A percentile compares a stretch with the other conserved stretches of the same genome.
phyloP scores from a whole-genome alignment of 768 basidiomycete species.

The Amylocystis lapponica region DNA sequence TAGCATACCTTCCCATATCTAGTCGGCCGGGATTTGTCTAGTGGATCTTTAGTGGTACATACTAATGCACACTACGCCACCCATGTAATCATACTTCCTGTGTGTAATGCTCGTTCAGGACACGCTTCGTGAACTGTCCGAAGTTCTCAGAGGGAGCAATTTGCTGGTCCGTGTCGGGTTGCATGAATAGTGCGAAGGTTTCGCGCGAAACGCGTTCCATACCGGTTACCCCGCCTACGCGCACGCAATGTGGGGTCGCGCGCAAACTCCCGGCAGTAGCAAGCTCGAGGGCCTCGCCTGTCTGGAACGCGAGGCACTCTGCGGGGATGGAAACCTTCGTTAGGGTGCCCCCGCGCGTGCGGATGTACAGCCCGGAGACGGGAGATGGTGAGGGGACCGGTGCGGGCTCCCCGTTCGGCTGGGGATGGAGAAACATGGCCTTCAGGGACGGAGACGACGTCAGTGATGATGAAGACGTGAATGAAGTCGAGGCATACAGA shows the following conservation, averaged over 20 bases:
- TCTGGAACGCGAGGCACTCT: constrained; percentile 91
- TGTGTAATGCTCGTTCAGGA: constrained; percentile 60
- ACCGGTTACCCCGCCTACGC: constrained; percentile 49
- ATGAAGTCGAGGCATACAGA: constrained; percentile 43
- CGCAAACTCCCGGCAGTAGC: constrained; percentile 75
- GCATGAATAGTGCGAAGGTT: constrained; percentile 87
- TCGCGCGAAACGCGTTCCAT: constrained; percentile 63
- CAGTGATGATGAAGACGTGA: neutral
- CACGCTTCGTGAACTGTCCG: constrained; percentile 82
- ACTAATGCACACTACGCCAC: neutral
- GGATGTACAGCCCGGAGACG: constrained; percentile 86
- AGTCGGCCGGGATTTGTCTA: too few relatives aligned
- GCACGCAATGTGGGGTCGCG: constrained; percentile 94
- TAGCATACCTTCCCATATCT: too few relatives aligned
- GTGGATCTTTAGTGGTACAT: too few relatives aligned
- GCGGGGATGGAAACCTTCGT: constrained; percentile 83
- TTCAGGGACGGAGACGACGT: constrained; percentile 23
- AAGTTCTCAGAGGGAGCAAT: constrained; percentile 73
- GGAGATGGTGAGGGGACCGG: constrained; percentile 65
- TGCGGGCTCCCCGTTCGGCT: constrained; percentile 31
- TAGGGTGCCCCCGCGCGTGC: constrained; percentile 71
- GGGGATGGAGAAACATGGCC: constrained; percentile 79
- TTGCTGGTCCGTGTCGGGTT: constrained; percentile 76
- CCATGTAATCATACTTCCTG: constrained; percentile 29
- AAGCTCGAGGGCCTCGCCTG: constrained; percentile 90